phyloP scores from a whole-genome alignment of 257 asterid genomes.

The Cordia subcordata region DNA sequence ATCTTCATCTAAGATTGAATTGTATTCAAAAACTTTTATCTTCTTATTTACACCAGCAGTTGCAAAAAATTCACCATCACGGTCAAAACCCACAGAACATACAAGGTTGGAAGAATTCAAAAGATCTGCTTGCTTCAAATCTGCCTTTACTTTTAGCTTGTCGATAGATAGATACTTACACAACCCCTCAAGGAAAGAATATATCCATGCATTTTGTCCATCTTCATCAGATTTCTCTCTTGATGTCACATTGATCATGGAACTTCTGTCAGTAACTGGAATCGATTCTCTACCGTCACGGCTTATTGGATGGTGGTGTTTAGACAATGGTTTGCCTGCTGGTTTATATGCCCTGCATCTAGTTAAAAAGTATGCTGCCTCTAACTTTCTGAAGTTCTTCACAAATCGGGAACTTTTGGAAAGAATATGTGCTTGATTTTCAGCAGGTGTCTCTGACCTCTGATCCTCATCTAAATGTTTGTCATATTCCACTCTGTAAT shows the following conservation, averaged over 20 bases:
- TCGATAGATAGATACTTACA: constrained; percentile 74
- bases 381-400: constrained; percentile 79
- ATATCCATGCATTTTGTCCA: constrained; percentile 59
- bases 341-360: constrained; percentile 51
- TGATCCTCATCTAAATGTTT: constrained; percentile 36
- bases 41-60: constrained; percentile 98
- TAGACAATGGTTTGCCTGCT: constrained; percentile 26
- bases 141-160: constrained; percentile 79
- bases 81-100: constrained; percentile 89
- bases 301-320: constrained; percentile 41
- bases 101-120: constrained; percentile 89
- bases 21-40: constrained; percentile 87
- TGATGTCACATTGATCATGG: constrained; percentile 54
- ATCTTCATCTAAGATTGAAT: constrained; percentile 58
- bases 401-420: constrained; percentile 61
- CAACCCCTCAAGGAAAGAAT: constrained; percentile 74
- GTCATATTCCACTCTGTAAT: constrained; percentile 24
- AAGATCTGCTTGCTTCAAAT: constrained; percentile 93
- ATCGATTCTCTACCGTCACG: constrained; percentile 32
- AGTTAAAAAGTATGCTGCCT: constrained; percentile 69
- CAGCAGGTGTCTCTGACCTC: background rate
- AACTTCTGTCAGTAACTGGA: constrained; percentile 63
- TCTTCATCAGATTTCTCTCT: constrained; percentile 45
- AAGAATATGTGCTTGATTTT: constrained; percentile 17
- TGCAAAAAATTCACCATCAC: constrained; percentile 94